These are phyloP conservation scores for Diaporthe amygdali DNA, from an alignment of 2,329 filamentous ascomycete species.

Conservation along the genomic window DNA sequence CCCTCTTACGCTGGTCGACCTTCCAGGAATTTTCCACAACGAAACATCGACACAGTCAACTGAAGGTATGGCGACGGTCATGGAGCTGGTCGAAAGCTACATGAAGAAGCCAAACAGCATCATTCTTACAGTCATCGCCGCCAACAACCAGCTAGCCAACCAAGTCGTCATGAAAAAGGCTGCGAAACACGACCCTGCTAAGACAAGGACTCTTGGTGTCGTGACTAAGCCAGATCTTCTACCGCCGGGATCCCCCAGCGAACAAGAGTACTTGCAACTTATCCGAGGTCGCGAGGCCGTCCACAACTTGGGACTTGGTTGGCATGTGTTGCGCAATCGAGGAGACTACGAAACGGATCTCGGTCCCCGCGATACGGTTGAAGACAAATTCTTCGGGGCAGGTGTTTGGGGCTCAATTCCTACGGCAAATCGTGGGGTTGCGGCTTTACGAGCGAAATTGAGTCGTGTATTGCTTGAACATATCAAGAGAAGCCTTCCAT, in stretches of 20 bases:
- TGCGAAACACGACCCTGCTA: constrained; percentile 31
- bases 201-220: constrained; percentile 52
- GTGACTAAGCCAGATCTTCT: constrained; percentile 52
- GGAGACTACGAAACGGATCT: constrained; percentile 34
- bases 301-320: constrained; percentile 36
- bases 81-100: constrained; percentile 52
- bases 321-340: constrained; percentile 45
- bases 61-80: constrained; percentile 44
- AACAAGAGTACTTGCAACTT: constrained; percentile 34
- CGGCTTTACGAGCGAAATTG: neutral
- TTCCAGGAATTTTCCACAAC: constrained; percentile 54
- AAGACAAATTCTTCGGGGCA: neutral
- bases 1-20: constrained; percentile 59
- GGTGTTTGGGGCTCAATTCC: neutral
- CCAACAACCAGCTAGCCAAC: constrained; percentile 56
- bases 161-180: constrained; percentile 54
- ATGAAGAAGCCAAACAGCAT: constrained; percentile 58
- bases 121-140: constrained; percentile 57
- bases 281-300: constrained; percentile 38
- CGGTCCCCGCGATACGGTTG: neutral
- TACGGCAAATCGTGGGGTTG: neutral
- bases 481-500: neutral
- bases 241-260: constrained; percentile 31
- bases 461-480: neutral
- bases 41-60: constrained; percentile 44